Base-by-base conservation (phyloP, 345 rosid species). In the Acer campestre region DNA sequence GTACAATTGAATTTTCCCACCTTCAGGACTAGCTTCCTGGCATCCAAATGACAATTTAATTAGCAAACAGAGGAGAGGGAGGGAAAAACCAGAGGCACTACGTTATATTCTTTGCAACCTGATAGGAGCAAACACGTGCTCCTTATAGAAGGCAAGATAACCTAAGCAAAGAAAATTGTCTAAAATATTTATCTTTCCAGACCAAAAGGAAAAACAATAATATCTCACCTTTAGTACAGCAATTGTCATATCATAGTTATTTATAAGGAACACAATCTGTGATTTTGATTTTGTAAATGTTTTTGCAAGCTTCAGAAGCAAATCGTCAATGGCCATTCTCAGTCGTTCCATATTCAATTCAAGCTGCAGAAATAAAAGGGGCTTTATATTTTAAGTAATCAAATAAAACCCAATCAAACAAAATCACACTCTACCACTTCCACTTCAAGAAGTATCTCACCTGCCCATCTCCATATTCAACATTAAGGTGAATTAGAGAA, bases 381-480 rank as follows among this genome's bases (percentile, higher is more conserved):
- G 49, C 42, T n/a, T 61, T 7, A 71, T 25, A 25, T 56, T 53
- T 17, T 46, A 67, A 77, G 71, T 40, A 77, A 10, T 40, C 17
- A 55, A 18, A 55, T 20, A 13, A 51, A 70, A 70, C 18, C 31
- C 20, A 38, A 16, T 40, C 10, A 10, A 74, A 31, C 40, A 55
- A 75, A 25, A 61, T 10, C 67, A 17, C 38, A 74, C 9, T 16
- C n/a, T 13, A 71, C 0, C 12, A 53, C 38, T 8, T 14, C 61
- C 12, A 23, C 65, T n/a, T 78, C 16, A 7, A 23, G 58, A 64
- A 44, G 79, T 46, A 67, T 73, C 88, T 67, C 62, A 96, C 98
- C 97, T 96, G 99, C 62, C 98, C 98, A 82, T 96, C 98, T 73
- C 98, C 97, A 85, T 91, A 91, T 82, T 89, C 98, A 71, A 92